Conservation (phyloP, 495 filamentous ascomycete species). For the Xylaria longipes region DNA sequence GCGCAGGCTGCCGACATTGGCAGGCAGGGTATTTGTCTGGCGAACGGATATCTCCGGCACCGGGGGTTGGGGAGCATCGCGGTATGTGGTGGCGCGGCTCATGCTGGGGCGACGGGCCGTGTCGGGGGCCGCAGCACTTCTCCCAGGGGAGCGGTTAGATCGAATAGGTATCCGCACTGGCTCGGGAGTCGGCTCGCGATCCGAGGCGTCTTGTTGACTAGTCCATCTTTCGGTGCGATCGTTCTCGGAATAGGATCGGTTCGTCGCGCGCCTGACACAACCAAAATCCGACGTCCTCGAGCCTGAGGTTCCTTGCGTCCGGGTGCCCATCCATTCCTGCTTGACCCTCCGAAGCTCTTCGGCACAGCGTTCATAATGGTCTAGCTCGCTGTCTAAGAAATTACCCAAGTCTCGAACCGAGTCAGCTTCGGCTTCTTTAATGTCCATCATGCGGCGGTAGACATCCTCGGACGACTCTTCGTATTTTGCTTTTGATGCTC, state of each 20-base stretch:
- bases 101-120: constrained; percentile 46
- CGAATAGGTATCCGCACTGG: constrained; percentile 68
- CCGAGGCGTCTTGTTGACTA: constrained; percentile 42
- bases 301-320: constrained; percentile 37
- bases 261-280: constrained; percentile 36
- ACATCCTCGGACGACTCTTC: constrained; percentile 97
- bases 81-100: constrained; percentile 50
- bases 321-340: constrained; percentile 50
- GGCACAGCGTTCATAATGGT: constrained; percentile 87
- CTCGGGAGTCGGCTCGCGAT: constrained; percentile 45
- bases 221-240: constrained; percentile 43
- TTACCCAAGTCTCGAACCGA: constrained; percentile 78
- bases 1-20: constrained; percentile 47
- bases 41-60: constrained; percentile 38
- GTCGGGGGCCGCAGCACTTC: constrained; percentile 56
- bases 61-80: constrained; percentile 39
- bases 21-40: constrained; percentile 38
- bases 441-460: constrained; percentile 91
- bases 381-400: constrained; percentile 89
- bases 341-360: constrained; percentile 66
- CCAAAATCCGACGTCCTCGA: constrained; percentile 33
- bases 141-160: constrained; percentile 50
- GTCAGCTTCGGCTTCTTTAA: constrained; percentile 88
- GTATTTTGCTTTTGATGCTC: constrained; percentile 92
- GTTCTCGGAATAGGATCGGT: constrained; percentile 51